phyloP scores from a whole-genome alignment of 2,329 filamentous ascomycete genomes.

The Exophiala sideris region DNA sequence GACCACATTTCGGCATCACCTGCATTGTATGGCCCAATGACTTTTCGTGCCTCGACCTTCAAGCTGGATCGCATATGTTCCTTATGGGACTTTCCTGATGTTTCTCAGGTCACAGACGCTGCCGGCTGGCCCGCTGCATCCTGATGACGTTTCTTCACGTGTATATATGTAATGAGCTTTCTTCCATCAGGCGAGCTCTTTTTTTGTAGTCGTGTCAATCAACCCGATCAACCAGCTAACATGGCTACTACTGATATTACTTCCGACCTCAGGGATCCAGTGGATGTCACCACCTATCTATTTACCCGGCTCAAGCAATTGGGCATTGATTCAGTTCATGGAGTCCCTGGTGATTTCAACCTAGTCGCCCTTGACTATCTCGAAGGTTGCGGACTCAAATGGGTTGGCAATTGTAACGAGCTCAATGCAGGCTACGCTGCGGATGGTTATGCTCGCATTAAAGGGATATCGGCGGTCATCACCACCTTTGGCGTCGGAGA shows the following conservation, averaged over 20 bases:
- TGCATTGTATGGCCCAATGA: neutral
- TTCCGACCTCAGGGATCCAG: slow-evolving; percentile 42
- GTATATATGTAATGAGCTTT: slow-evolving; percentile 1
- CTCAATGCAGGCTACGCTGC: slow-evolving; percentile 68
- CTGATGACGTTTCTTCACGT: slow-evolving; percentile 5
- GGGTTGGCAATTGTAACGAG: slow-evolving; percentile 63
- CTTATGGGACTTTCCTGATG: neutral
- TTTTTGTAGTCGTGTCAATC: neutral
- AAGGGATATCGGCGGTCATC: slow-evolving; percentile 32
- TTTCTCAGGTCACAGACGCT: neutral
- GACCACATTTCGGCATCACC: slow-evolving; percentile 3
- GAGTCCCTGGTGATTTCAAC: slow-evolving; percentile 48
- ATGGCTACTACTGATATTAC: slow-evolving; percentile 37
- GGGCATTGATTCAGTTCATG: slow-evolving; percentile 51
- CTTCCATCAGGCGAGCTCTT: neutral
- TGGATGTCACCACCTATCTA: slow-evolving; percentile 51
- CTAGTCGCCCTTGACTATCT: slow-evolving; percentile 55
- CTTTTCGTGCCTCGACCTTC: neutral
- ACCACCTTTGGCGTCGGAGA: slow-evolving; percentile 61
- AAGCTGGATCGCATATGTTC: neutral
- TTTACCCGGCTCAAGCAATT: slow-evolving; percentile 49
- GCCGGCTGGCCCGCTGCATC: slow-evolving; percentile 1
- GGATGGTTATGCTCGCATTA: slow-evolving; percentile 72
- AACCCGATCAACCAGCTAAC: neutral
- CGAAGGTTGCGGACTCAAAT: slow-evolving; percentile 50